Percentiles rank a stretch among this genome's conserved stretches.
phyloP scores from a whole-genome alignment of 352 stramenopile genomes.

The Pythium scleroteichum region DNA sequence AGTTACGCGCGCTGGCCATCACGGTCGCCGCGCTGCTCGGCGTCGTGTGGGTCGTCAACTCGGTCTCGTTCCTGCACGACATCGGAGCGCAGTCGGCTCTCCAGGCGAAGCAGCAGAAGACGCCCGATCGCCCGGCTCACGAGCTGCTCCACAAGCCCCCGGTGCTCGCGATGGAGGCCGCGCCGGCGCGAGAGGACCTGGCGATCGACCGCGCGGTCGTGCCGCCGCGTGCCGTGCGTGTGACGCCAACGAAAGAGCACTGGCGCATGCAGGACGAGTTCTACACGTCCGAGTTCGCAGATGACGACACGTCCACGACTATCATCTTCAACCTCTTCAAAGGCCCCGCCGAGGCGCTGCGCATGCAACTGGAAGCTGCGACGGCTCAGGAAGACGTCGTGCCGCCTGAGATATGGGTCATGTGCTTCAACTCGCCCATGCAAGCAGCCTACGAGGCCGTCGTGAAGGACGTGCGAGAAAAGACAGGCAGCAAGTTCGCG shows the following conservation, averaged over 20 bases:
- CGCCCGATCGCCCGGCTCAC: neutral
- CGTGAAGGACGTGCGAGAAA: constrained; percentile 20
- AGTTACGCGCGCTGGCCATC: constrained; percentile 2
- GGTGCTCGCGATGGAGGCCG: neutral
- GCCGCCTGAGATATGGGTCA: constrained; percentile 57
- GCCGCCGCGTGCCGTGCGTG: neutral
- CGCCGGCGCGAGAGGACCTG: neutral
- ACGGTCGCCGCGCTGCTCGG: constrained; percentile 2
- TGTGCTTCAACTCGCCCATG: constrained; percentile 58
- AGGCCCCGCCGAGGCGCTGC: constrained; percentile 42
- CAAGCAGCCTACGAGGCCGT: constrained; percentile 44
- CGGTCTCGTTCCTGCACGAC: constrained; percentile 15
- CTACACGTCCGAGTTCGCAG: constrained; percentile 37
- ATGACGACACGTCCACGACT: constrained; percentile 54
- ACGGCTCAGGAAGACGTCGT: constrained; percentile 38
- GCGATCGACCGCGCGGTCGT: neutral
- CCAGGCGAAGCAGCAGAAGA: neutral
- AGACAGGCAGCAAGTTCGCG: constrained; percentile 14
- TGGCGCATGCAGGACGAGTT: constrained; percentile 48
- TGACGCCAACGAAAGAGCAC: constrained; percentile 2
- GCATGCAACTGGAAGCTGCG: constrained; percentile 44
- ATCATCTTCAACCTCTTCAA: constrained; percentile 81
- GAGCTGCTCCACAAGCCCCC: constrained; percentile 7
- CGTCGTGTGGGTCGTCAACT: constrained; percentile 19
- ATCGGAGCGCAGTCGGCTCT: constrained; percentile 1